Evolutionary conservation across 305 asterid genomes (phyloP), one percentile per base, ranked within the genome.

Genomic region (Rubia peregrina): DNA sequence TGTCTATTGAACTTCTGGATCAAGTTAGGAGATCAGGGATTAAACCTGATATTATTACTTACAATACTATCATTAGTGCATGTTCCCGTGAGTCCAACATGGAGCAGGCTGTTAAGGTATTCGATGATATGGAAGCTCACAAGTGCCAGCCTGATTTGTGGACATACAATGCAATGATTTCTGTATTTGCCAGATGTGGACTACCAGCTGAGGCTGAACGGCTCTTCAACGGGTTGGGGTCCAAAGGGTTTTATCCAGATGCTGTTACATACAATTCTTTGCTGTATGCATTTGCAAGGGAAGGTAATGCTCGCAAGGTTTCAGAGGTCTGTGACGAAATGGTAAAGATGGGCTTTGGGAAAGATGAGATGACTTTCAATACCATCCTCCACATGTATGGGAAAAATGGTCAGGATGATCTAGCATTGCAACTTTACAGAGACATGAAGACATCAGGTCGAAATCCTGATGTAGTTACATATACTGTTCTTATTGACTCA

Each of bases 161-260:
- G 98, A 93, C 98, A 5, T 89, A 91, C 48, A 93, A 93, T 79
- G 94, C 98, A 69, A 93, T 90, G 95, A 87, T 93, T 79, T 90
- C 98, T 0, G 95, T 90, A 61, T 93, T 80, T 72, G 97, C 90
- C 65, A 82, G 97, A 82, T 90, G 98, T 76, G 96, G 95, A 14
- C 78, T 89, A 9, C 73, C 96, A 55, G 69, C 75, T 65, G 87
- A 90, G 84, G 97, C 98, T 17, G 97, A 89, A 56, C 82, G 80
- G 61, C 89, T 93, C 73, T 88, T 89, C 76, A 72, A 78, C 41
- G 96, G 85, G 83, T 81, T 90, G 87, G 85, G 81, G 72, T 77
- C 84, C 2, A 86, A 84, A 80, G 80, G 95, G 9, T 90, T 90
- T 77, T 67, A 46, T 43, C 98, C 98, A 1, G 98, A 93, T 79